Conservation (phyloP, 2,329 filamentous ascomycete genomes). For the Teratosphaeria epicoccoides region DNA sequence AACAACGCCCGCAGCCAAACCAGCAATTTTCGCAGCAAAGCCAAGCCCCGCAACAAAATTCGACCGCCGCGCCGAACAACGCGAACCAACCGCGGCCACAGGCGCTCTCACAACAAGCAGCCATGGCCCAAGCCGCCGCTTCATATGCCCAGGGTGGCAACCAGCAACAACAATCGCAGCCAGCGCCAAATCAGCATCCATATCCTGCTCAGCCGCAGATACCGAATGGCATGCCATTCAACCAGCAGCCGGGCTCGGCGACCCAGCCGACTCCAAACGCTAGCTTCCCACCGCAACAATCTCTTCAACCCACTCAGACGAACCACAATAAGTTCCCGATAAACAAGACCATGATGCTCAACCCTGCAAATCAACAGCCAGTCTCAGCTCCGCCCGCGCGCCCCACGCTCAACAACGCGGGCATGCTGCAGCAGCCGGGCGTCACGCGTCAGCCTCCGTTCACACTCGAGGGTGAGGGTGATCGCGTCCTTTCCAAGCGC, state of each 20-base stretch:
- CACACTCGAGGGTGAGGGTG: constrained; percentile 81
- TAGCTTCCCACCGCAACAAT: constrained; percentile 14
- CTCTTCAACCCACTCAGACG: constrained; percentile 14
- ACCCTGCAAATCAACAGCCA: constrained; percentile 61
- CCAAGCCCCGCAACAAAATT: constrained; percentile 24
- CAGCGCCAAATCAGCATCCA: constrained; percentile 2
- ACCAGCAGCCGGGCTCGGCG: constrained; percentile 9
- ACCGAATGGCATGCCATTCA: constrained; percentile 17
- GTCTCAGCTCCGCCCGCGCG: constrained; percentile 62
- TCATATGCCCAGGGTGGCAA: constrained; percentile 24
- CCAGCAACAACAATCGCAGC: constrained; percentile 8
- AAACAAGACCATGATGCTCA: constrained; percentile 65
- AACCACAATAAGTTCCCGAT: constrained; percentile 64
- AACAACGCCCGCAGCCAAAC: constrained; percentile 11
- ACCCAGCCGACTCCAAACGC: constrained; percentile 16
- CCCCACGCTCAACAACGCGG: constrained; percentile 77
- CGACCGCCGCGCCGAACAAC: constrained; percentile 20
- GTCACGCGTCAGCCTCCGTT: constrained; percentile 72
- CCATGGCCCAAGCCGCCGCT: constrained; percentile 30
- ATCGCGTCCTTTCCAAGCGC: constrained; percentile 92
- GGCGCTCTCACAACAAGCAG: constrained; percentile 34
- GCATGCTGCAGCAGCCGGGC: constrained; percentile 79
- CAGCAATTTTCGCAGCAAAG: constrained; percentile 3
- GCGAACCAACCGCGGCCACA: constrained; percentile 18
- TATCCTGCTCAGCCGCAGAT: constrained; percentile 5